Conservation (phyloP, 495 filamentous ascomycete genomes). For the Glutinoglossum americanum region DNA sequence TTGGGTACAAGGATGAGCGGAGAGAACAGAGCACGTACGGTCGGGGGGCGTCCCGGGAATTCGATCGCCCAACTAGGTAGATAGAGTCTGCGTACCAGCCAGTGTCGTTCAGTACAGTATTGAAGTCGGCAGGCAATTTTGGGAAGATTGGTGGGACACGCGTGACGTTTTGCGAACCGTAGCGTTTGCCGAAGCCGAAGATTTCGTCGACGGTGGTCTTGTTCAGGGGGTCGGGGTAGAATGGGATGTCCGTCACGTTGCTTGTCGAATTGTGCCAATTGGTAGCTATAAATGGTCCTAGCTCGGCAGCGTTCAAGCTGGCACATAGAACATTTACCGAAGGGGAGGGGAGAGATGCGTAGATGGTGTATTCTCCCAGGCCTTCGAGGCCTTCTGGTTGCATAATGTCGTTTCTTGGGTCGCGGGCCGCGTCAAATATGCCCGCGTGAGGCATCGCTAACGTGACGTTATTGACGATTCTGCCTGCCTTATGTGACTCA, state of each 20-base stretch:
- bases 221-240: slow-evolving; percentile 23
- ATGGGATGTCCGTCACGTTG: background rate
- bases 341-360: slow-evolving; percentile 42
- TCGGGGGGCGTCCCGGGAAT: slow-evolving; percentile 9
- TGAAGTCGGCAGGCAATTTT: slow-evolving; percentile 35
- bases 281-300: slow-evolving; percentile 38
- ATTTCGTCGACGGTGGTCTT: slow-evolving; percentile 43
- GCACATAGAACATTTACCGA: slow-evolving; percentile 48
- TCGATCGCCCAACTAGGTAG: slow-evolving; percentile 39
- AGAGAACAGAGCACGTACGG: slow-evolving; percentile 41
- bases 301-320: slow-evolving; percentile 32
- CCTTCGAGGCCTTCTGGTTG: slow-evolving; percentile 43
- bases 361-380: slow-evolving; percentile 39
- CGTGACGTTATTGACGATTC: slow-evolving; percentile 50
- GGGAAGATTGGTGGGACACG: slow-evolving; percentile 40
- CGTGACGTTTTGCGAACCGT: slow-evolving; percentile 7
- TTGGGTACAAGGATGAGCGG: slow-evolving; percentile 29
- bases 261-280: slow-evolving; percentile 23
- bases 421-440: slow-evolving; percentile 34
- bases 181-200: slow-evolving; percentile 36
- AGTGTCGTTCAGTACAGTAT: slow-evolving; percentile 39
- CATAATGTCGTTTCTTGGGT: slow-evolving; percentile 36
- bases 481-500: slow-evolving; percentile 21
- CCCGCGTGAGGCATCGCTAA: slow-evolving; percentile 53
- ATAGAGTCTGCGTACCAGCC: slow-evolving; percentile 25